These are phyloP conservation scores for Cladosporium sp. DNA, from an alignment of 2,329 filamentous ascomycete species.

Conservation along the genomic window DNA sequence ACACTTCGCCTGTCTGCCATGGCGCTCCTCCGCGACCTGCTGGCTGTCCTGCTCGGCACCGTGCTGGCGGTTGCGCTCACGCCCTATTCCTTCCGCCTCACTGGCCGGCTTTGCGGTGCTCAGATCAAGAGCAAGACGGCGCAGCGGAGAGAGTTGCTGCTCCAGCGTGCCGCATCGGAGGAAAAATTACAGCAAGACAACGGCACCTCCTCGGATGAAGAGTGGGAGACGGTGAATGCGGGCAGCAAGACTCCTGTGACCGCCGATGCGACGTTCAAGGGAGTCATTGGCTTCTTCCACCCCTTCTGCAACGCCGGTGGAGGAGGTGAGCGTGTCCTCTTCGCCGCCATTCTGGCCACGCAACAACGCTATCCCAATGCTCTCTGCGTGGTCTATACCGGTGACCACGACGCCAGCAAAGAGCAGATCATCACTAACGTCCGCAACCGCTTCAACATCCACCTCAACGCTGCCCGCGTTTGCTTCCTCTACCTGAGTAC, in stretches of 20 bases:
- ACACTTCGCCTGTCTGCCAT: neutral
- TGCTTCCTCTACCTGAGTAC: constrained; percentile 88
- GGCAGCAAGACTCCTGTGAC: constrained; percentile 43
- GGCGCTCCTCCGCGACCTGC: constrained; percentile 8
- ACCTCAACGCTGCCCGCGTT: constrained; percentile 73
- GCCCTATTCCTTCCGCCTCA: constrained; percentile 20
- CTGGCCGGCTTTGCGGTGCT: constrained; percentile 23
- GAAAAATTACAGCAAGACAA: constrained; percentile 14
- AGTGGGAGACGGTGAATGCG: constrained; percentile 62
- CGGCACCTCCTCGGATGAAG: constrained; percentile 47
- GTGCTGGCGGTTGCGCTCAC: constrained; percentile 18
- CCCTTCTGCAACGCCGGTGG: constrained; percentile 98
- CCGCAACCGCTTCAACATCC: constrained; percentile 84
- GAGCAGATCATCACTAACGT: constrained; percentile 58
- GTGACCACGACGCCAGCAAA: constrained; percentile 84
- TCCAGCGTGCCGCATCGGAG: constrained; percentile 23
- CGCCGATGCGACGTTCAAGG: constrained; percentile 61
- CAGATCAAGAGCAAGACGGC: constrained; percentile 25
- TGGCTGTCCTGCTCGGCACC: constrained; percentile 21
- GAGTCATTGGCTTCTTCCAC: constrained; percentile 93
- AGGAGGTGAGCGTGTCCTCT: constrained; percentile 90
- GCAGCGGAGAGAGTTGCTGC: constrained; percentile 27
- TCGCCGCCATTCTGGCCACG: constrained; percentile 88
- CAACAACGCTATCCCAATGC: constrained; percentile 84
- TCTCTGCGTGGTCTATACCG: constrained; percentile 89